These are phyloP conservation scores for Phoma herbarum DNA, from an alignment of 2,329 filamentous ascomycete genomes.

Conservation along the genomic window DNA sequence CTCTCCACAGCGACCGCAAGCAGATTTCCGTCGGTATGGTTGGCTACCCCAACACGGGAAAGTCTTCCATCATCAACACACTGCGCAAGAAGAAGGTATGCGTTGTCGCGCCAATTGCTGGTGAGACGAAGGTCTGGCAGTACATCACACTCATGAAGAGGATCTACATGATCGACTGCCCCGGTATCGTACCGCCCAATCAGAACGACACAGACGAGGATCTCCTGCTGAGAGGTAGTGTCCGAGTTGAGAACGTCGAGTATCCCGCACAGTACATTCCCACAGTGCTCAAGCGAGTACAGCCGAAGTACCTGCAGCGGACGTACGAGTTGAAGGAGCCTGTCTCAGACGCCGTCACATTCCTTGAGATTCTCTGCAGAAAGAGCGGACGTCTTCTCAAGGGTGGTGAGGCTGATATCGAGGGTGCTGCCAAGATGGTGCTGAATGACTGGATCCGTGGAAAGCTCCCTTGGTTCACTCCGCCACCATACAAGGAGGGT, in stretches of 20 bases:
- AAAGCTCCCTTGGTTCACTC: conserved; percentile 95
- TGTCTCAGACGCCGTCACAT: conserved; percentile 75
- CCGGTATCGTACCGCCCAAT: conserved; percentile 92
- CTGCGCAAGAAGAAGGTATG: conserved; percentile 93
- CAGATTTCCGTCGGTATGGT: conserved; percentile 93
- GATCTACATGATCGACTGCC: conserved; percentile 95
- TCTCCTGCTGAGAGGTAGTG: conserved; percentile 87
- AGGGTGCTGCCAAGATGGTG: conserved; percentile 96
- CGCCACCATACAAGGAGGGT: conserved; percentile 68
- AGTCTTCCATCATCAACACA: conserved; percentile 97
- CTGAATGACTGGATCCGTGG: conserved; percentile 95
- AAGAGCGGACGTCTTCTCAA: conserved; percentile 87
- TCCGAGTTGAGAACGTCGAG: conserved; percentile 94
- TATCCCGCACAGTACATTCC: conserved; percentile 96
- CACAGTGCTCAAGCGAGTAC: conserved; percentile 80
- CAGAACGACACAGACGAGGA: conserved; percentile 84
- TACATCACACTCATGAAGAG: conserved; percentile 96
- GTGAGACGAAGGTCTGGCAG: conserved; percentile 98
- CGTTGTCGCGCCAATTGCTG: conserved; percentile 91
- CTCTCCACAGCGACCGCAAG: conserved; percentile 87
- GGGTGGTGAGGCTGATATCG: conserved; percentile 93
- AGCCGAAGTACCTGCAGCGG: conserved; percentile 86
- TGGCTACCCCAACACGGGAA: conserved; percentile 92
- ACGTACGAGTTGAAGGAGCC: conserved; percentile 90
- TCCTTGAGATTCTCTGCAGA: conserved; percentile 84